These are phyloP conservation scores for Fusarium annulatum DNA, from an alignment of 2,329 filamentous ascomycete genomes.

Conservation along the genomic window DNA sequence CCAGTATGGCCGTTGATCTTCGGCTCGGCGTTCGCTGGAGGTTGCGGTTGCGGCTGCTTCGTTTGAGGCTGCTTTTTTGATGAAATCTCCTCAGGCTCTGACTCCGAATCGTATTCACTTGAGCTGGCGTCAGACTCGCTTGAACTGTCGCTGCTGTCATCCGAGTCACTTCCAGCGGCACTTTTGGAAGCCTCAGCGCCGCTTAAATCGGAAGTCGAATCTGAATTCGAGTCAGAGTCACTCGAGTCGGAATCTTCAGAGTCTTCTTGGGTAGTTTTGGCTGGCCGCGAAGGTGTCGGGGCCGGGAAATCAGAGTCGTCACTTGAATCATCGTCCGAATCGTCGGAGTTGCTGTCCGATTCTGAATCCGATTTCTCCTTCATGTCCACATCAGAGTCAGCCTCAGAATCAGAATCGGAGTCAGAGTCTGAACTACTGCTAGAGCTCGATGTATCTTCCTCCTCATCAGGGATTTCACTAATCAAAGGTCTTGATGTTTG, in stretches of 20 bases:
- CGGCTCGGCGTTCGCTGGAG: not conserved
- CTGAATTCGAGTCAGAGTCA: constrained; percentile 7
- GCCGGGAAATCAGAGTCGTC: not conserved
- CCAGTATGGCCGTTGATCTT: not conserved
- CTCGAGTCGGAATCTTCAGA: constrained; percentile 19
- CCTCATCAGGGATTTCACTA: constrained; percentile 11
- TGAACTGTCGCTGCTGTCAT: constrained; percentile 33
- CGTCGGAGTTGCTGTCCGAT: constrained; percentile 16
- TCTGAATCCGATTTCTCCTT: constrained; percentile 52
- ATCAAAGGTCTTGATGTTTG: not conserved
- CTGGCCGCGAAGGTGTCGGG: not conserved
- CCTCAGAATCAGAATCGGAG: constrained; percentile 43
- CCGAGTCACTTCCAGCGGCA: constrained; percentile 20
- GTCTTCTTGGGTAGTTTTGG: not conserved
- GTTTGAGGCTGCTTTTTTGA: constrained; percentile 45
- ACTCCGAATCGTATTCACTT: constrained; percentile 45
- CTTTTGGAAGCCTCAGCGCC: constrained; percentile 1
- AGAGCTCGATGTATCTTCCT: constrained; percentile 31
- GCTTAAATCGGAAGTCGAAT: constrained; percentile 5
- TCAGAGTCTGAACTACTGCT: constrained; percentile 45
- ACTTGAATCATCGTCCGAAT: not conserved
- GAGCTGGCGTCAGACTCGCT: constrained; percentile 36
- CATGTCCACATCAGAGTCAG: constrained; percentile 48
- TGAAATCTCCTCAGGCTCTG: constrained; percentile 52
- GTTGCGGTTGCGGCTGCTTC: not conserved